These are phyloP conservation scores for Aspergillus nanangensis DNA, from an alignment of 495 filamentous ascomycete species.

Conservation along the genomic window DNA sequence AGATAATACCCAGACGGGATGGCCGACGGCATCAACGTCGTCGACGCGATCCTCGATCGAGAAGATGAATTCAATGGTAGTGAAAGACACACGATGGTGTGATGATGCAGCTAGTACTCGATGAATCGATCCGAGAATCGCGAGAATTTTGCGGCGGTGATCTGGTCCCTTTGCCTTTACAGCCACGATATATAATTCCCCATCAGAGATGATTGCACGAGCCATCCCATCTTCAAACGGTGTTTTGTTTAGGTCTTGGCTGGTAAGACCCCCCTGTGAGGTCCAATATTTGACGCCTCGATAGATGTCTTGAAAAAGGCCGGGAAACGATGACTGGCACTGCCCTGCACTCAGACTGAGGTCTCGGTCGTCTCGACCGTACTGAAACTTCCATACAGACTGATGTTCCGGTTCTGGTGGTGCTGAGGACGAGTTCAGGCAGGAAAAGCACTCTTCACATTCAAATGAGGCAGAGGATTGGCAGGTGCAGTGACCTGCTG, in stretches of 20 bases:
- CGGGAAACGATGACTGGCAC: slow-evolving; percentile 26
- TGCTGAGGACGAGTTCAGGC: not conserved
- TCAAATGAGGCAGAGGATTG: slow-evolving; percentile 10
- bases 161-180: slow-evolving; percentile 18
- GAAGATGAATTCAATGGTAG: slow-evolving; percentile 54
- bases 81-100: slow-evolving; percentile 36
- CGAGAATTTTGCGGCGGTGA: slow-evolving; percentile 23
- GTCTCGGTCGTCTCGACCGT: slow-evolving; percentile 15
- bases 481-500: slow-evolving; percentile 13
- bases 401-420: not conserved
- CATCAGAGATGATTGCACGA: slow-evolving; percentile 3
- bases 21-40: slow-evolving; percentile 24
- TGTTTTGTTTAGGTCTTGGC: slow-evolving; percentile 7
- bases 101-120: slow-evolving; percentile 13
- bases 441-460: slow-evolving; percentile 7
- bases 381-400: slow-evolving; percentile 9
- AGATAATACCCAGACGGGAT: slow-evolving; percentile 40
- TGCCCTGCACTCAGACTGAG: slow-evolving; percentile 15
- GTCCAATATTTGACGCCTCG: slow-evolving; percentile 9
- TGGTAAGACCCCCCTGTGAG: slow-evolving; percentile 4
- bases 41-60: slow-evolving; percentile 31
- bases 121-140: slow-evolving; percentile 18
- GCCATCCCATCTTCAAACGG: slow-evolving; percentile 4
- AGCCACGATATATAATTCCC: slow-evolving; percentile 19
- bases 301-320: slow-evolving; percentile 26